These are phyloP conservation scores for Nicotiana tomentosiformis DNA, from an alignment of 257 asterid species.

Conservation along the genomic window DNA sequence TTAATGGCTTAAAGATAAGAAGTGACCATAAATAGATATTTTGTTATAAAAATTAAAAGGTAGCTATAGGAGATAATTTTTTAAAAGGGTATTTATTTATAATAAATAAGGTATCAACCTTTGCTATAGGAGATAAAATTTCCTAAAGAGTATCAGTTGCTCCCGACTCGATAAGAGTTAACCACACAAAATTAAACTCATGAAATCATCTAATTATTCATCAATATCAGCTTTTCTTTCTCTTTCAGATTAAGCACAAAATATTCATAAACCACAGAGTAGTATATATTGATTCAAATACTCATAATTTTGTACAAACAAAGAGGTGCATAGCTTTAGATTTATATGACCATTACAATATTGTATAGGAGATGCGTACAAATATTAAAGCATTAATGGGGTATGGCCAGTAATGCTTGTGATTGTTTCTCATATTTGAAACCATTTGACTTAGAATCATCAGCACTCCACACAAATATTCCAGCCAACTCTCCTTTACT, in stretches of 20 bases:
- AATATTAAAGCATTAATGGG: not conserved
- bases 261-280: not conserved
- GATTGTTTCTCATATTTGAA: conserved; percentile 38
- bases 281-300: not conserved
- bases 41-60: too few species aligned
- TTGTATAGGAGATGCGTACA: not conserved
- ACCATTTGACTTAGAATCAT: conserved; percentile 53
- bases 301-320: not conserved
- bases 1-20: too few species aligned
- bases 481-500: conserved; percentile 54
- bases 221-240: too few species aligned
- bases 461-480: conserved; percentile 81
- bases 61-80: too few species aligned
- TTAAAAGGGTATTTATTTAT: too few species aligned
- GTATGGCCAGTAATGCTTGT: conserved; percentile 17
- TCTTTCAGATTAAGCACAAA: not conserved
- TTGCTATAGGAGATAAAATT: too few species aligned
- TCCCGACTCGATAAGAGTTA: too few species aligned
- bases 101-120: too few species aligned
- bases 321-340: not conserved
- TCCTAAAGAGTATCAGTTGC: too few species aligned
- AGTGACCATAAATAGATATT: too few species aligned
- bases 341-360: not conserved
- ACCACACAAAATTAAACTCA: too few species aligned
- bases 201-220: too few species aligned